A percentile compares a stretch with the other conserved stretches of the same genome.
phyloP scores from a whole-genome alignment of 352 stramenopile genomes.

The Pythium volutum region DNA sequence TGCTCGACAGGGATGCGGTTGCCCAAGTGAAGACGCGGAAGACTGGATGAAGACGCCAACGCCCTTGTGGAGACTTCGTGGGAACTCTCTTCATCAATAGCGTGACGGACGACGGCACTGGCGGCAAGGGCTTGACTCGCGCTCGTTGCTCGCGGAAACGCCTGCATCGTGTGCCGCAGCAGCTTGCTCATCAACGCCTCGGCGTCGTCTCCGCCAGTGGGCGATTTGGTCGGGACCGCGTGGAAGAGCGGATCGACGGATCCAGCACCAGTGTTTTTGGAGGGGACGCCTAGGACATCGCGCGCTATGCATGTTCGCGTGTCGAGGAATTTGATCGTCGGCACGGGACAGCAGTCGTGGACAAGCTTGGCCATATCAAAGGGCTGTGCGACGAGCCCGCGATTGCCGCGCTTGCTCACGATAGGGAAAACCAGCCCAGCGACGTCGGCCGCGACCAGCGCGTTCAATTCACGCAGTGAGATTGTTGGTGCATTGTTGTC shows the following conservation, averaged over 20 bases:
- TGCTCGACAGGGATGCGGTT: slow-evolving; percentile 4
- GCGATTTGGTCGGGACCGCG: neutral
- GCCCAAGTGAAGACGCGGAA: slow-evolving; percentile 13
- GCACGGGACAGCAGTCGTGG: slow-evolving; percentile 59
- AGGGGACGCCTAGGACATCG: slow-evolving; percentile 14
- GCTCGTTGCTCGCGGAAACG: slow-evolving; percentile 17
- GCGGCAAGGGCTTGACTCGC: slow-evolving; percentile 5
- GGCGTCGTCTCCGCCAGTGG: neutral
- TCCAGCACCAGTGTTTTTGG: neutral
- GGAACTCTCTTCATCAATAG: neutral
- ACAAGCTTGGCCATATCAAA: slow-evolving; percentile 63
- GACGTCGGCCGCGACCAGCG: slow-evolving; percentile 48
- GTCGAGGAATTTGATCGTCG: slow-evolving; percentile 62
- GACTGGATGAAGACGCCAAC: neutral
- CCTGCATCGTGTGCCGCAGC: slow-evolving; percentile 9
- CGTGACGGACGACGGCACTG: slow-evolving; percentile 3
- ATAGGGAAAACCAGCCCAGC: slow-evolving; percentile 59
- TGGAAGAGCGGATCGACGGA: slow-evolving; percentile 24
- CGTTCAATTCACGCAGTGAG: slow-evolving; percentile 62
- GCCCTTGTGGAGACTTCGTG: neutral
- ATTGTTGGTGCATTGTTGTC: slow-evolving; percentile 25
- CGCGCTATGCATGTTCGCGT: slow-evolving; percentile 41
- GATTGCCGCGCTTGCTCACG: neutral
- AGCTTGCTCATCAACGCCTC: slow-evolving; percentile 4
- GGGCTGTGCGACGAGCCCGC: slow-evolving; percentile 10